phyloP scores from a whole-genome alignment of 2,329 filamentous ascomycete species.

The Daldinia eschscholtzii region DNA sequence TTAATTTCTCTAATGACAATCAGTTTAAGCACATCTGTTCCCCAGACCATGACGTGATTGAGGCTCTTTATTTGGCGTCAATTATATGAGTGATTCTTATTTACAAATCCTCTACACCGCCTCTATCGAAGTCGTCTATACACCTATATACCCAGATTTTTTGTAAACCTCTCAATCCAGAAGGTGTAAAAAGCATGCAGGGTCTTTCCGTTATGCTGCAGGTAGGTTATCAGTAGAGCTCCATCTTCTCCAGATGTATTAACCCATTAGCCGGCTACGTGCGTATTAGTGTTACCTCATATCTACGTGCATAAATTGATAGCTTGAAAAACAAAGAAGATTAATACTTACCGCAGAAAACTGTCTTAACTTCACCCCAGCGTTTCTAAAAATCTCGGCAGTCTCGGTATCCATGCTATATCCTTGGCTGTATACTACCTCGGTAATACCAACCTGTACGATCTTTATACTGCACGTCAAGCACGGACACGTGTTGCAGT shows the following conservation, averaged over 20 bases:
- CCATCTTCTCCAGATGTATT: constrained; percentile 63
- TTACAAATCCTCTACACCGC: not conserved
- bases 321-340: constrained; percentile 10
- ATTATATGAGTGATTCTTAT: constrained; percentile 3
- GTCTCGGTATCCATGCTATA: constrained; percentile 95
- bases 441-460: constrained; percentile 92
- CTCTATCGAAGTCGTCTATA: not conserved
- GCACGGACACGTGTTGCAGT: constrained; percentile 97
- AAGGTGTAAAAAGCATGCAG: not conserved
- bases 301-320: not conserved
- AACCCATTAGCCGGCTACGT: constrained; percentile 65
- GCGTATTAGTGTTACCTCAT: constrained; percentile 15
- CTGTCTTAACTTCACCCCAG: constrained; percentile 86
- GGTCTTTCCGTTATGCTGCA: not conserved
- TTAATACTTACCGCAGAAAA: constrained; percentile 79
- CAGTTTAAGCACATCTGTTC: constrained; percentile 36
- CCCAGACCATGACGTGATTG: not conserved
- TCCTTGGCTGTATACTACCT: constrained; percentile 93
- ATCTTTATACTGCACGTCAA: constrained; percentile 99
- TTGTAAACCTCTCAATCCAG: not conserved
- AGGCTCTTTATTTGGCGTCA: not conserved
- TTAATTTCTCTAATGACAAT: constrained; percentile 51
- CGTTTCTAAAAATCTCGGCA: constrained; percentile 83
- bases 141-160: not conserved
- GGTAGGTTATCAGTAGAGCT: constrained; percentile 39